phyloP scores from a whole-genome alignment of 2,329 filamentous ascomycete species.

The Alternaria rosae region DNA sequence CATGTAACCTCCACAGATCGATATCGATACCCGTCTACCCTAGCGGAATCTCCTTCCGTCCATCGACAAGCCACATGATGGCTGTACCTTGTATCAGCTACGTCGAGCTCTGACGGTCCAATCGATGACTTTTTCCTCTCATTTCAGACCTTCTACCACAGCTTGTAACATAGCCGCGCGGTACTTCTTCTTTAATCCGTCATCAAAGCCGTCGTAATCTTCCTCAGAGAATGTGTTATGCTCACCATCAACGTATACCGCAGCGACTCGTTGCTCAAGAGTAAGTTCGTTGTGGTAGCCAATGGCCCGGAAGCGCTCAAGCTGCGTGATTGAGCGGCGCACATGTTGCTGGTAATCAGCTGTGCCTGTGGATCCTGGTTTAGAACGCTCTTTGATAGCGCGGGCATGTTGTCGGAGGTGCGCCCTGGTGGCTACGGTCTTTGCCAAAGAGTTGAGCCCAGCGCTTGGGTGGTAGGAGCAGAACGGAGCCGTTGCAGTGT shows the following conservation, averaged over 20 bases:
- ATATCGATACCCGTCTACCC: too few relatives aligned
- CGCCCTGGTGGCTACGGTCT: background rate
- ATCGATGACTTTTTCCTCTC: background rate
- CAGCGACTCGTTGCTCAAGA: background rate
- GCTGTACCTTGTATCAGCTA: background rate
- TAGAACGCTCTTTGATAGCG: background rate
- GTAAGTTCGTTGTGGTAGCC: background rate
- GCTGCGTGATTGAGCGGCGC: background rate
- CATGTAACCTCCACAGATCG: too few relatives aligned
- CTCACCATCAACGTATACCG: background rate
- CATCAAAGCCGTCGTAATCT: background rate
- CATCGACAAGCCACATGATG: background rate
- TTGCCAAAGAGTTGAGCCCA: background rate
- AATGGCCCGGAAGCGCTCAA: background rate
- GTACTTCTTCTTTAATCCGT: background rate
- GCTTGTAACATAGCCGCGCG: background rate
- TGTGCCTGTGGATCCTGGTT: background rate
- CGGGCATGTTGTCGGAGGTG: background rate
- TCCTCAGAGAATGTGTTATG: background rate
- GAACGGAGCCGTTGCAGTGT: background rate
- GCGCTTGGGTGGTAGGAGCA: background rate
- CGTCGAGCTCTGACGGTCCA: background rate
- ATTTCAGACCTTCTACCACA: background rate
- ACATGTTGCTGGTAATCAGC: background rate
- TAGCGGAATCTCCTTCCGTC: too few relatives aligned